Evolutionary conservation across 2,329 filamentous ascomycete genomes (phyloP), one percentile per base, ranked within the genome.

Genomic region (Xylariaceae sp.): DNA sequence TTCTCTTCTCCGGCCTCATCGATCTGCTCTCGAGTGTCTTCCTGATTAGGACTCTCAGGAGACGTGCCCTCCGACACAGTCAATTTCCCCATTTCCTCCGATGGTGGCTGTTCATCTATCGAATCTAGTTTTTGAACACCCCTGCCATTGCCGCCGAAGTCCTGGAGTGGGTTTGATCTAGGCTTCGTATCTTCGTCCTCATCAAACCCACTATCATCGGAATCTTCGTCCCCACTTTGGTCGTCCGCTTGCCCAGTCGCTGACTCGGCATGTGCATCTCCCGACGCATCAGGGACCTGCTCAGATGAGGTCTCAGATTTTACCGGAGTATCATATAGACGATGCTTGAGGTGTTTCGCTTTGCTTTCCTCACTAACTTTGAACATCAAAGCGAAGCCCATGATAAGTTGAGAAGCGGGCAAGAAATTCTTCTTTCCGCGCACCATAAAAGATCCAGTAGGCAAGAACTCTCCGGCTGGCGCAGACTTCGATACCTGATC

Each of bases 401-500:
- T 80, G 1, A 96, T 74, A 27, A 97, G 75, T 62, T 92, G 90
- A 6, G 90, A 86, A 1, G 94, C 92, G 0, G 92, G 89, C 33
- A 99, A 69, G 59, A 87, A 94, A 62, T 96, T 96, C 73, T 96
- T 97, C 71, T 88, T 87, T 2, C 91, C 92, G 35, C 81, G 80
- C 42, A 96, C 77, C 68, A 85, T 82, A 66, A 99, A 96, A 55
- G 82, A 82, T 15, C 92, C 94, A 0, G 81, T 76, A 0, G 84
- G 80, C 6, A 99, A 70, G 59, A 89, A 92, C 58, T 95, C 91
- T 19, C 92, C 92, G 0, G 81, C 83, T 1, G 84, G 77, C 0
- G 87, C 85, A 32, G 83, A 89, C 70, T 97, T 97, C 10, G 88
- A 90, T 0, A 99, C 89, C 66, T 97, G 91, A 47, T 92, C 85